Percentiles rank a stretch among this genome's conserved stretches.
Evolutionary conservation across 192 early-diverging fungal genomes (phyloP).

Genomic region (Spizellomyces sp.): DNA sequence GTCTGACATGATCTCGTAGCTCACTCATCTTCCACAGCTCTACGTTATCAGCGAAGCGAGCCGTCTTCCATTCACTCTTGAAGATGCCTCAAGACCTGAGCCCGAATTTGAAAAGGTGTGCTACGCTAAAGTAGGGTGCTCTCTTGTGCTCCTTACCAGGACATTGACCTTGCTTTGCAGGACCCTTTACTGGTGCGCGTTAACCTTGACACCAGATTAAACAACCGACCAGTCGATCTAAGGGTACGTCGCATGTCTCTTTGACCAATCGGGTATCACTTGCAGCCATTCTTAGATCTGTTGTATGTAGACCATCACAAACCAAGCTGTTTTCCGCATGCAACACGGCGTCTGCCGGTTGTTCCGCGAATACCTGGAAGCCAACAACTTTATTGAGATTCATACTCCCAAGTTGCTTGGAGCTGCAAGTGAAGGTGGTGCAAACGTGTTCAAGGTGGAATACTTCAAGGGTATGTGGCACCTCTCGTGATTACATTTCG

Average conservation of each 20-base stretch:
- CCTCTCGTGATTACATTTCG: conserved; percentile 1
- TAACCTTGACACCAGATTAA: conserved; percentile 86
- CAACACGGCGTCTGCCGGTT: conserved; percentile 90
- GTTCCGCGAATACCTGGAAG: conserved; percentile 93
- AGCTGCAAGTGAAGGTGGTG: conserved; percentile 93
- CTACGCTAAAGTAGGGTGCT: background rate
- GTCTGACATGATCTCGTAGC: background rate
- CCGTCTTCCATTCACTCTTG: conserved; percentile 87
- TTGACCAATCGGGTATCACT: background rate
- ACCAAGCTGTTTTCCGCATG: conserved; percentile 97
- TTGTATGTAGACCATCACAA: conserved; percentile 82
- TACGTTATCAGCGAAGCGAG: conserved; percentile 74
- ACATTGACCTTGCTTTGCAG: background rate
- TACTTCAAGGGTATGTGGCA: conserved; percentile 86
- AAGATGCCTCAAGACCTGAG: conserved; percentile 88
- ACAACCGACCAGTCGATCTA: conserved; percentile 94
- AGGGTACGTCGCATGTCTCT: conserved; percentile 54
- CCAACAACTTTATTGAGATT: conserved; percentile 88
- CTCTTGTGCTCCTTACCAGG: background rate
- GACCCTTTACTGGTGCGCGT: conserved; percentile 54
- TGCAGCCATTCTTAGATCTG: background rate
- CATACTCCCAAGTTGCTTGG: conserved; percentile 97
- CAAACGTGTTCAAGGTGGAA: conserved; percentile 95
- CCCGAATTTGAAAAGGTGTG: conserved; percentile 73
- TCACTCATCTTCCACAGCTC: conserved; percentile 38